These are phyloP conservation scores for Venturia oleaginea DNA, from an alignment of 2,329 filamentous ascomycete species.

Conservation along the genomic window DNA sequence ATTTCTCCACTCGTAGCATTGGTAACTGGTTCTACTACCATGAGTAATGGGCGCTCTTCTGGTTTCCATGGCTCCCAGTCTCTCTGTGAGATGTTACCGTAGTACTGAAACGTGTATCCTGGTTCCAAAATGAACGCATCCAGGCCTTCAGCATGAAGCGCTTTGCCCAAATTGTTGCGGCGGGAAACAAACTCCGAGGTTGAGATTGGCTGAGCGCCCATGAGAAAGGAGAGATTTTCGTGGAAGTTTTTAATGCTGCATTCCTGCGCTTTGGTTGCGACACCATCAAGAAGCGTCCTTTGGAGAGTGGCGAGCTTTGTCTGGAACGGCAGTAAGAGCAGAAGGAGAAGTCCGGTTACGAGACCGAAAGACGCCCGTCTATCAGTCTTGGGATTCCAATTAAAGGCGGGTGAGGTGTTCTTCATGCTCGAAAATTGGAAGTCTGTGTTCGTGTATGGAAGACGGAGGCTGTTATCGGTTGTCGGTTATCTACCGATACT, in stretches of 20 bases:
- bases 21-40: constrained; percentile 45
- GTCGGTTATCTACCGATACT: not conserved
- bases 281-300: not conserved
- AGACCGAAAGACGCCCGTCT: not conserved
- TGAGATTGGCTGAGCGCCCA: constrained; percentile 39
- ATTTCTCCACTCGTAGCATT: constrained; percentile 31
- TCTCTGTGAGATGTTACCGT: constrained; percentile 50
- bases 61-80: constrained; percentile 60
- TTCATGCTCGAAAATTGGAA: not conserved
- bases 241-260: constrained; percentile 47
- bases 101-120: constrained; percentile 57
- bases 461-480: not conserved
- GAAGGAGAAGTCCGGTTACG: not conserved
- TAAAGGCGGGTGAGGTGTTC: not conserved
- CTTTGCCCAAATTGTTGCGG: constrained; percentile 47
- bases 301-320: not conserved
- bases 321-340: not conserved
- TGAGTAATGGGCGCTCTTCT: constrained; percentile 54
- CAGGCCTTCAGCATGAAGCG: constrained; percentile 40
- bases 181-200: constrained; percentile 46
- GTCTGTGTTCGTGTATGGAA: not conserved
- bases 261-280: constrained; percentile 30
- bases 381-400: not conserved
- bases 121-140: constrained; percentile 56
- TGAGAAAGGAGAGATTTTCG: constrained; percentile 43